Percentiles rank a stretch among this genome's conserved stretches.
Conservation (phyloP, 129 eudicot genomes). For the Deinandra increscens region DNA sequence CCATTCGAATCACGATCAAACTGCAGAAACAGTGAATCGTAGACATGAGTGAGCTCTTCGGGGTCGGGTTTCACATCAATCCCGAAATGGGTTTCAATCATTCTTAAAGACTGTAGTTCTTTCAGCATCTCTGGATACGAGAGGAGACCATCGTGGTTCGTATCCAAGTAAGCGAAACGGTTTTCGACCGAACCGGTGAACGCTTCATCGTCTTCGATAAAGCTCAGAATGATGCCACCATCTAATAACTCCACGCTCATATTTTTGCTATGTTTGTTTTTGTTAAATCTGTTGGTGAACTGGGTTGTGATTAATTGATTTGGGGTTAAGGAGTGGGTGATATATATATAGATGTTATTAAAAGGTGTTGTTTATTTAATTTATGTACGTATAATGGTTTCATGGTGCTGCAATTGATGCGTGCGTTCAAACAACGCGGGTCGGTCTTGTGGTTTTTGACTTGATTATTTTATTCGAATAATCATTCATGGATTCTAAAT, state of each 20-base stretch:
- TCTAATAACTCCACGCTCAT: constrained; percentile 59
- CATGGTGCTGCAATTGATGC: not conserved
- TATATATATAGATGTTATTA: constrained; percentile 18
- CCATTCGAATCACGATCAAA: constrained; percentile 51
- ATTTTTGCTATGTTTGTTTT: not conserved
- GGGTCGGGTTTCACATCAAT: constrained; percentile 48
- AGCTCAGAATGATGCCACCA: constrained; percentile 40
- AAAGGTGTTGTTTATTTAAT: constrained; percentile 13
- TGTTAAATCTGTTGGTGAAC: constrained; percentile 16
- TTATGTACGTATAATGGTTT: constrained; percentile 16
- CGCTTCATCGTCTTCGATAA: constrained; percentile 51
- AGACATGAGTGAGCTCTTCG: constrained; percentile 32
- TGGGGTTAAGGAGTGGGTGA: not conserved
- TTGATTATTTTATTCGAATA: not conserved
- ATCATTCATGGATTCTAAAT: constrained; percentile 31
- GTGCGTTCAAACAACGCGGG: constrained; percentile 41
- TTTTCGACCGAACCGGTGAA: constrained; percentile 38
- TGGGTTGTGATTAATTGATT: constrained; percentile 15
- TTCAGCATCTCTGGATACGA: constrained; percentile 46
- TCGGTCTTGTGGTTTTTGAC: constrained; percentile 32
- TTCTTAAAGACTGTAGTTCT: constrained; percentile 41
- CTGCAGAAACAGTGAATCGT: constrained; percentile 40
- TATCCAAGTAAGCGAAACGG: constrained; percentile 42
- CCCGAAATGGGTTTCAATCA: constrained; percentile 56
- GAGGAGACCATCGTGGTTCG: constrained; percentile 49